These are phyloP conservation scores for Endotrypanum monterogeii DNA, from an alignment of 208 protist genomes.

Conservation along the genomic window DNA sequence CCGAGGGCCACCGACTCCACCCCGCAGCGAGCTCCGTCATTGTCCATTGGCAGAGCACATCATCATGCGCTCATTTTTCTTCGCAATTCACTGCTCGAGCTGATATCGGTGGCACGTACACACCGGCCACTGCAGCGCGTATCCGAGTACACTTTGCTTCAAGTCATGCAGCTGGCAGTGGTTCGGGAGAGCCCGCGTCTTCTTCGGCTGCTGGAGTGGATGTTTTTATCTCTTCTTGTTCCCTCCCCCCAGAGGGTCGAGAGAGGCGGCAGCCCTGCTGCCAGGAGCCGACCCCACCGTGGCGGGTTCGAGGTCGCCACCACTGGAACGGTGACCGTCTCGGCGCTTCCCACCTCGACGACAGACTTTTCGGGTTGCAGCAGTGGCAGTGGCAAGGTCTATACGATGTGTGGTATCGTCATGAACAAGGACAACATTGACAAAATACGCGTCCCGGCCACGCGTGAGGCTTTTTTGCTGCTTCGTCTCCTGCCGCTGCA, in stretches of 20 bases:
- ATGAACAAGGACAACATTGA: neutral
- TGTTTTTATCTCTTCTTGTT: neutral
- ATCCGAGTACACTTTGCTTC: neutral
- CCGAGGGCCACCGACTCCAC: neutral
- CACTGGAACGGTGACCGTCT: neutral
- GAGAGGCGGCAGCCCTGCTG: neutral
- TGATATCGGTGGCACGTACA: neutral
- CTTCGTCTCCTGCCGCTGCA: conserved; percentile 9
- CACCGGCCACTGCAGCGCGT: neutral
- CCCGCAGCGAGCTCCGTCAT: neutral
- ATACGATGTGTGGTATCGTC: neutral
- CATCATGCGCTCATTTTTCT: neutral
- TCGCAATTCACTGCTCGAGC: conserved; percentile 1
- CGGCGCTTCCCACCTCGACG: neutral
- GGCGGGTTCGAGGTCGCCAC: neutral
- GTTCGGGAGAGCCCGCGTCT: conserved; percentile 1
- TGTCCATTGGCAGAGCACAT: neutral
- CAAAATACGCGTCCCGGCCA: neutral
- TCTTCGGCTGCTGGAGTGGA: neutral
- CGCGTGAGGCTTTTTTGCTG: neutral
- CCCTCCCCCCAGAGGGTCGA: neutral
- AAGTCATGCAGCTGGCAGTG: conserved; percentile 12
- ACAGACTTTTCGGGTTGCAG: neutral
- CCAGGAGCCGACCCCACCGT: neutral
- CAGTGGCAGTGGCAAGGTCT: neutral